Evolutionary conservation across 148 eudicot species (phyloP), one percentile per base, ranked within the genome.

Genomic region (Rhododendron griersonianum): DNA sequence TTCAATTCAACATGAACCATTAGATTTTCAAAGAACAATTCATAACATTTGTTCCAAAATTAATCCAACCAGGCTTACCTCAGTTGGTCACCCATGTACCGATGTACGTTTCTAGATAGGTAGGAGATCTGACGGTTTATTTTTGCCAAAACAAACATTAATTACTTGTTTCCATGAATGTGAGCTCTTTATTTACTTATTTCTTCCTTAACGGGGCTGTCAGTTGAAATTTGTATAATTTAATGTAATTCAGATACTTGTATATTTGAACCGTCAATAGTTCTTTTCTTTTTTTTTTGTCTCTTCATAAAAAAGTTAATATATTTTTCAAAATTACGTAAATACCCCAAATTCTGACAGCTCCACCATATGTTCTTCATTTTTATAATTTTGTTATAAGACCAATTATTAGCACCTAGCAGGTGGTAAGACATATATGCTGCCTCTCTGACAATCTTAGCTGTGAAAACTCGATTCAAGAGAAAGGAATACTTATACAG

Each of bases 391-490:
- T 35, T 25, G 51, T 65, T 10, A 35, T 18, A 81, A 59, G 73
- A 80, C 47, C 41, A 3, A 44, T 19, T 81, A 37, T 81, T 35
- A 37, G 84, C 84, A 59, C 48, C 59, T 35, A 21, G 84, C 73
- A 81, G 73, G 65, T 80, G 28, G 30, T 35, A 37, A 5, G 71
- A 45, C 84, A 4, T 33, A 71, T 4, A 5, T 59, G 48, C 84
- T 81, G 48, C 71, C 84, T 81, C 73, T 59, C 50, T 81, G 71
- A n/a, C 84, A 4, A 81, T 57, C 51, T n/a, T 39, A 28, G 30
- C 84, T 81, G 84, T 47, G 71, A 48, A 28, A 50, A 30, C 55
- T 25, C 55, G 7, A 48, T 25, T 47, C 59, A 30, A 35, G 61
- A 80, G 61, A 50, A n/a, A 78, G 55, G 35, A 45, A 23, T 44